Evolutionary conservation across 164 flowering plant genomes (phyloP), one percentile per base, ranked within the genome.

Genomic region (Macadamia integrifolia): DNA sequence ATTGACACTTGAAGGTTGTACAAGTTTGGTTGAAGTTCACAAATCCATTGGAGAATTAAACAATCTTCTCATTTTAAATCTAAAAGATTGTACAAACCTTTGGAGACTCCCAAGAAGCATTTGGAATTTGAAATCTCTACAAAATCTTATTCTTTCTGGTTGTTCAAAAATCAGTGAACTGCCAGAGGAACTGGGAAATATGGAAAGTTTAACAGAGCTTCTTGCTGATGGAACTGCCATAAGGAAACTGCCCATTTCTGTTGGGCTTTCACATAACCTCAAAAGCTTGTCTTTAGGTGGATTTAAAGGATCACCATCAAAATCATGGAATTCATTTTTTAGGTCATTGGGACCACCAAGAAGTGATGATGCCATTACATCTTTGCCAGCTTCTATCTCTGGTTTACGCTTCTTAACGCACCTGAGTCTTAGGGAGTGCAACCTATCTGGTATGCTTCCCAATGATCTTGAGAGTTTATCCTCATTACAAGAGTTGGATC

Each of bases 1-100:
- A 46, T 1, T 74, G 35, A 23, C 44, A 48, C 53, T 74, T 17
- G 13, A 61, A 48, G 65, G 64, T 60, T 74, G 74, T 67, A 52
- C 67, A 44, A 73, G 35, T 49, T 62, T 70, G 49, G 11, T 11
- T 3, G 30, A 77, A 57, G 9, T 74, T 44, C 65, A 60, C 52
- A 30, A 62, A 13, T 65, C 71, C 11, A 60, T 74, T 18, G 48
- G 59, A 31, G 2, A 14, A 59, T 59, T 71, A 2, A 2, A 3
- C 7, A 23, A 40, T 9, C 69, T 75, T 9, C 18, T 53, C 14
- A 6, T 14, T 8, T 28, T 75, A 64, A 23, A 55, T 42, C 6
- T 75, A 35, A 17, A 28, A 3, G n/a, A 44, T 10, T 72, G 75
- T n/a, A 28, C 6, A 43, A 62, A 15, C 1, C 63, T 74, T 55